Percentiles rank a stretch among this genome's conserved stretches.
phyloP scores from a whole-genome alignment of 1,139 yeast species.

The Suhomyces maxii region DNA sequence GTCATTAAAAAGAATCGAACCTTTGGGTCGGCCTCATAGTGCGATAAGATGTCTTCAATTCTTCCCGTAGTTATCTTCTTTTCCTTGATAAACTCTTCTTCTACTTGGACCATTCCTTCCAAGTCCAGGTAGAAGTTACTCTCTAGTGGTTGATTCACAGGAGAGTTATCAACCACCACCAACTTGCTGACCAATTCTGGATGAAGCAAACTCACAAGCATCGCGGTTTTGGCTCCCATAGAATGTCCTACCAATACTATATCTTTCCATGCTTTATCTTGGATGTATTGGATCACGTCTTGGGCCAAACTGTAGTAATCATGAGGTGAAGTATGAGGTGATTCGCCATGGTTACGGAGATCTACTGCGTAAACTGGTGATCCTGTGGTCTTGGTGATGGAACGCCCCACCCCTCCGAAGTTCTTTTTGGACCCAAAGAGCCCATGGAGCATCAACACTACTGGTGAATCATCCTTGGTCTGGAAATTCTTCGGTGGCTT shows the following conservation, averaged over 20 bases:
- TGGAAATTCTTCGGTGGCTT: slow-evolving; percentile 8
- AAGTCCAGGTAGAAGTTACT: slow-evolving; percentile 26
- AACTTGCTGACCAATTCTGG: slow-evolving; percentile 42
- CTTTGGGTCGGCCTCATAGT: slow-evolving; percentile 24
- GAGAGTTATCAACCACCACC: slow-evolving; percentile 52
- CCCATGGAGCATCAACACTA: slow-evolving; percentile 50
- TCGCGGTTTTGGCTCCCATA: slow-evolving; percentile 55
- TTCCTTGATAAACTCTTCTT: slow-evolving; percentile 10
- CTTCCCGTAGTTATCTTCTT: background rate
- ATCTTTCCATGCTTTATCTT: slow-evolving; percentile 23
- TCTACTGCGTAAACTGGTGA: slow-evolving; percentile 45
- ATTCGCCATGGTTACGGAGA: slow-evolving; percentile 54
- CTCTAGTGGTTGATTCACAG: slow-evolving; percentile 30
- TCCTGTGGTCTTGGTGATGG: slow-evolving; percentile 28
- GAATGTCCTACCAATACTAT: slow-evolving; percentile 49
- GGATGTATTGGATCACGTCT: slow-evolving; percentile 41
- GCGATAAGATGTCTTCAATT: slow-evolving; percentile 20
- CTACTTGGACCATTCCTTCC: slow-evolving; percentile 36
- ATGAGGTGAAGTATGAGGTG: slow-evolving; percentile 46
- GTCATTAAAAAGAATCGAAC: slow-evolving; percentile 33
- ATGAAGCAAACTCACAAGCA: slow-evolving; percentile 41
- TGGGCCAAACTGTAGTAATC: slow-evolving; percentile 42
- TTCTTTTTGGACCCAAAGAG: slow-evolving; percentile 48
- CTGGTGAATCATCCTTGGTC: slow-evolving; percentile 15
- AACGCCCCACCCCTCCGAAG: slow-evolving; percentile 38